phyloP scores from a whole-genome alignment of 768 basidiomycete species.

The Tricholoma sp. region DNA sequence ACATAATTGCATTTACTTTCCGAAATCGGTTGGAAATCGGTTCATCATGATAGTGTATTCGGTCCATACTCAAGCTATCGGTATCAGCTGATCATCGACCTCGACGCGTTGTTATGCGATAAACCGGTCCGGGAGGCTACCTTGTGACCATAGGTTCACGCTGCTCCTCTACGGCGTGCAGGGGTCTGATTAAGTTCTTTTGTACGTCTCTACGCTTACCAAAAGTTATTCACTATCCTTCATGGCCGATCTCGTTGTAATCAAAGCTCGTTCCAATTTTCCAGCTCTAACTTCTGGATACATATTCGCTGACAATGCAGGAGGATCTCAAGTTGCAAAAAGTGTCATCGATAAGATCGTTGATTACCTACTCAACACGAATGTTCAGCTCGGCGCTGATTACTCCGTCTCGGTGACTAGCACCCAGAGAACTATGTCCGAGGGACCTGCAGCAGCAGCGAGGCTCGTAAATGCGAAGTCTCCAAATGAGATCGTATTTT shows the following conservation, averaged over 20 bases:
- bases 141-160: too few relatives aligned
- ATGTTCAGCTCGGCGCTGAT: conserved; percentile 69
- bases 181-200: too few relatives aligned
- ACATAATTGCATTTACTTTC: too few relatives aligned
- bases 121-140: too few relatives aligned
- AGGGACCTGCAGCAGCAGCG: conserved; percentile 47
- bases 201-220: too few relatives aligned
- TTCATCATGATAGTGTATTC: too few relatives aligned
- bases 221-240: too few relatives aligned
- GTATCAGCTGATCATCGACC: too few relatives aligned
- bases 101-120: too few relatives aligned
- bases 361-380: conserved; percentile 68
- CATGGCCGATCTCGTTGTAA: conserved; percentile 39
- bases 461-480: conserved; percentile 63
- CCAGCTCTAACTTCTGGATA: conserved; percentile 55
- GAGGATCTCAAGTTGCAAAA: conserved; percentile 60
- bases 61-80: too few relatives aligned
- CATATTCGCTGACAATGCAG: conserved; percentile 74
- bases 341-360: conserved; percentile 53
- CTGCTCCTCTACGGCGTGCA: too few relatives aligned
- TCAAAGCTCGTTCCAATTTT: conserved; percentile 53
- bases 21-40: too few relatives aligned
- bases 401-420: conserved; percentile 54
- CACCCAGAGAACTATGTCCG: conserved; percentile 41
- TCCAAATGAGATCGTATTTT: conserved; percentile 61